phyloP scores from a whole-genome alignment of 2,329 filamentous ascomycete genomes.

The Cadophora gregata region DNA sequence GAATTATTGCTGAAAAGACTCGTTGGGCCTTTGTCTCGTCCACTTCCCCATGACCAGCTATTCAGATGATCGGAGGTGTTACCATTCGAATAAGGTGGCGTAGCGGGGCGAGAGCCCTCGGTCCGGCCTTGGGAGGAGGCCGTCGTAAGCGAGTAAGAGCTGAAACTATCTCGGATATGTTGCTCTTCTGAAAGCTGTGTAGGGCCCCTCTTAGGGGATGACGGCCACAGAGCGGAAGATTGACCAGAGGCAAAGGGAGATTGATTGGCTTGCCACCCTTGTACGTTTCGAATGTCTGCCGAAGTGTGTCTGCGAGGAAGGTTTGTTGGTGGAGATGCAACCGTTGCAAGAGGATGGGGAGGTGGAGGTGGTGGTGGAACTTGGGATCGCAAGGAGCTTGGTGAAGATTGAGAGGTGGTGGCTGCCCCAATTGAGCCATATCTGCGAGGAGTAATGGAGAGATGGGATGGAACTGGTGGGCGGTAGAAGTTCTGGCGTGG shows the following conservation, averaged over 20 bases:
- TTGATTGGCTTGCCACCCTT: conserved; percentile 72
- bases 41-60: conserved; percentile 44
- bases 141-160: conserved; percentile 62
- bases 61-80: conserved; percentile 41
- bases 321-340: conserved; percentile 69
- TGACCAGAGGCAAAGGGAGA: conserved; percentile 72
- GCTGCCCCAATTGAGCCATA: conserved; percentile 85
- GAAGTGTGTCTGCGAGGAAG: conserved; percentile 88
- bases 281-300: conserved; percentile 85
- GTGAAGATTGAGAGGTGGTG: conserved; percentile 70
- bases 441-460: conserved; percentile 75
- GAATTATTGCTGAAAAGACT: conserved; percentile 50
- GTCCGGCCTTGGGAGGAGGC: conserved; percentile 41
- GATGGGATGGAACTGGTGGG: conserved; percentile 79
- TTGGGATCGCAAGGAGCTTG: conserved; percentile 73
- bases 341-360: conserved; percentile 69
- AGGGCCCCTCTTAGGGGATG: conserved; percentile 62
- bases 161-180: conserved; percentile 65
- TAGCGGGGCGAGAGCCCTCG: conserved; percentile 43
- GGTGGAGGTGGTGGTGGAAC: conserved; percentile 64
- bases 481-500: conserved; percentile 71
- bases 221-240: conserved; percentile 68
- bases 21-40: conserved; percentile 40
- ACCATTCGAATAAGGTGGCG: conserved; percentile 42
- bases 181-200: conserved; percentile 59